These are phyloP conservation scores for Aspergillus sp. DNA, from an alignment of 2,329 filamentous ascomycete genomes.

Conservation along the genomic window DNA sequence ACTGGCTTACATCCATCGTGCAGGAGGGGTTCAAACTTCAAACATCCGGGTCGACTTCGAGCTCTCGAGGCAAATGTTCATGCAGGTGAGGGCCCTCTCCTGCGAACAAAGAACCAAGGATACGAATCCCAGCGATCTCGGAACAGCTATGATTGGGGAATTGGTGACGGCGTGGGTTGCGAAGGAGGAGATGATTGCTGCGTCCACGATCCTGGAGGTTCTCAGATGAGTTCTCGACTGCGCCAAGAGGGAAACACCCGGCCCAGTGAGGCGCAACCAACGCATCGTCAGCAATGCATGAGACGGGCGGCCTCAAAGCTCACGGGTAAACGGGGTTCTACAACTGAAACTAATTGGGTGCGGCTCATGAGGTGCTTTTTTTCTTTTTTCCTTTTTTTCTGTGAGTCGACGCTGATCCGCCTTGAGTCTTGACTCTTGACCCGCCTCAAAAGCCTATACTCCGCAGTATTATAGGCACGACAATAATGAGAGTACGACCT, in stretches of 20 bases:
- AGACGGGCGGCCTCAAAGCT: neutral
- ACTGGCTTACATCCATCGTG: neutral
- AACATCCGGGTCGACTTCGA: neutral
- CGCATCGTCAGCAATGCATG: constrained; percentile 14
- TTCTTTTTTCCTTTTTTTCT: constrained; percentile 8
- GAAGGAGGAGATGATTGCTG: neutral
- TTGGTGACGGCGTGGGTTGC: neutral
- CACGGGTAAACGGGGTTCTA: neutral
- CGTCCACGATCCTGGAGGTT: neutral
- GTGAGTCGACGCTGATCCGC: neutral
- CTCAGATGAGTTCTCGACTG: constrained; percentile 4
- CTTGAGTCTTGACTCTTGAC: constrained; percentile 5
- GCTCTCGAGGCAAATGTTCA: neutral
- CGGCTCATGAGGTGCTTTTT: constrained; percentile 20
- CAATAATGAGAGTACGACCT: neutral
- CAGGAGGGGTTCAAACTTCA: neutral
- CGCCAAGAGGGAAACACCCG: constrained; percentile 13
- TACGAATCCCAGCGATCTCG: neutral
- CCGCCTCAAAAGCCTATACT: constrained; percentile 4
- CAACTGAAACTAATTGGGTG: constrained; percentile 21
- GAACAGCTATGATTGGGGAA: neutral
- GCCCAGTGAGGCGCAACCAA: constrained; percentile 14
- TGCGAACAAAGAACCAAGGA: neutral
- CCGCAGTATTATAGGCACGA: constrained; percentile 3
- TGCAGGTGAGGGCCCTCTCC: neutral